These are phyloP conservation scores for Coemansia erecta DNA, from an alignment of 192 early-diverging fungal genomes.

Conservation along the genomic window DNA sequence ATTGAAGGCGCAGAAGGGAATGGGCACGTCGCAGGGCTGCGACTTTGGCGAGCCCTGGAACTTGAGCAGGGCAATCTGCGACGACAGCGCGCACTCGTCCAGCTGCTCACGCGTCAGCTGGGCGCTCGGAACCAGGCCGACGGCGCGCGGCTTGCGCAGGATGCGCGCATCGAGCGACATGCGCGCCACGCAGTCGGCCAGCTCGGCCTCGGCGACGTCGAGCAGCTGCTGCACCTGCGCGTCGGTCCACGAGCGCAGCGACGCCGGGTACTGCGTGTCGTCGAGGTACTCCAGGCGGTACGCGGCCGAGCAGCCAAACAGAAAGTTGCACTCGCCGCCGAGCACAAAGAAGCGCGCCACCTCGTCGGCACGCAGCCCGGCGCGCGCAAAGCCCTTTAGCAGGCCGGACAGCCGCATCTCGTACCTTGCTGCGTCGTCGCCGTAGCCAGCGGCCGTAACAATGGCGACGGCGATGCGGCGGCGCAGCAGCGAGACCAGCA, in stretches of 20 bases:
- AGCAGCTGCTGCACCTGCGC: constrained; percentile 60
- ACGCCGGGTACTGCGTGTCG: constrained; percentile 33
- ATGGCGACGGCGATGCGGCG: constrained; percentile 73
- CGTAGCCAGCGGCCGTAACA: constrained; percentile 91
- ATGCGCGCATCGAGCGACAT: constrained; percentile 69
- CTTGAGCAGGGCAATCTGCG: constrained; percentile 62
- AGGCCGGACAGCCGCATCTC: constrained; percentile 76
- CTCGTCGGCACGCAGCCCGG: constrained; percentile 49
- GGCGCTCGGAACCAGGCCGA: constrained; percentile 63
- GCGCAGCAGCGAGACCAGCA: constrained; percentile 67
- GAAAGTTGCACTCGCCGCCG: constrained; percentile 89
- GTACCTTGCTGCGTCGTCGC: constrained; percentile 66
- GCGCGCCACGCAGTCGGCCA: constrained; percentile 58
- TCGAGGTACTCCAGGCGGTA: constrained; percentile 66
- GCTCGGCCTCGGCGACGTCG: constrained; percentile 71
- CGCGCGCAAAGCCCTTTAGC: constrained; percentile 59
- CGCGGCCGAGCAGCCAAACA: constrained; percentile 68
- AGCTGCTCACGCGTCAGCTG: constrained; percentile 76
- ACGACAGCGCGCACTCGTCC: constrained; percentile 82
- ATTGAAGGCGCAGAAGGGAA: constrained; percentile 94
- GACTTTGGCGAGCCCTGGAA: constrained; percentile 58
- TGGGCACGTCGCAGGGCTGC: constrained; percentile 51
- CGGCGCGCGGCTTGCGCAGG: constrained; percentile 75
- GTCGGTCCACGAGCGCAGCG: constrained; percentile 55
- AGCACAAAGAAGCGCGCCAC: constrained; percentile 75